Evolutionary conservation across 352 stramenopile genomes (phyloP).

Genomic region (Thalassiosira exigua): DNA sequence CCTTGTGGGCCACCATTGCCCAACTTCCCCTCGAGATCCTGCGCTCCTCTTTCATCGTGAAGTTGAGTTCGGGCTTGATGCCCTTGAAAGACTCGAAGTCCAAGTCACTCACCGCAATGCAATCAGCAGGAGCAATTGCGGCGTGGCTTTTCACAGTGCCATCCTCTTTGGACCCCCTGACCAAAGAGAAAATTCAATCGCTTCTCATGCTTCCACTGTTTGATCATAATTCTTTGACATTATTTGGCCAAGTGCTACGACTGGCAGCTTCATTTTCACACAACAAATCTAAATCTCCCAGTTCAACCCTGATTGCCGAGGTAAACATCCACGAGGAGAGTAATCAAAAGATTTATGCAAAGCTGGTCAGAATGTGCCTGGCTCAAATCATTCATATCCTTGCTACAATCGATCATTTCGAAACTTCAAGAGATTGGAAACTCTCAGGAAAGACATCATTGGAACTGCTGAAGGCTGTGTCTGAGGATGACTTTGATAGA

Average conservation of each 20-base stretch:
- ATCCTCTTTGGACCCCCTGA: constrained; percentile 54
- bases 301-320: constrained; percentile 37
- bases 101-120: constrained; percentile 30
- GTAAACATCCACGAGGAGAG: constrained; percentile 3
- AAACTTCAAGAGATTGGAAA: constrained; percentile 4
- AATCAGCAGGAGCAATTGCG: constrained; percentile 51
- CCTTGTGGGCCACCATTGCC: constrained; percentile 52
- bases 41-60: constrained; percentile 30
- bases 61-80: constrained; percentile 41
- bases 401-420: constrained; percentile 5
- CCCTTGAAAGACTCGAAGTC: constrained; percentile 4
- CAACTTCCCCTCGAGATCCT: constrained; percentile 41
- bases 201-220: constrained; percentile 18
- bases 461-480: constrained; percentile 40
- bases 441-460: neutral
- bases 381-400: constrained; percentile 34
- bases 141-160: constrained; percentile 36
- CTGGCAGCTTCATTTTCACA: constrained; percentile 39
- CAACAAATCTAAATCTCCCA: neutral
- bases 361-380: constrained; percentile 22
- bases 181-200: constrained; percentile 46
- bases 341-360: constrained; percentile 18
- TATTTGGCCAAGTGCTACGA: constrained; percentile 59
- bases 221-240: constrained; percentile 26
- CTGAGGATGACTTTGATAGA: constrained; percentile 37